Evolutionary conservation across 495 filamentous ascomycete genomes (phyloP).

Genomic region (Lentithecium fluviatile): DNA sequence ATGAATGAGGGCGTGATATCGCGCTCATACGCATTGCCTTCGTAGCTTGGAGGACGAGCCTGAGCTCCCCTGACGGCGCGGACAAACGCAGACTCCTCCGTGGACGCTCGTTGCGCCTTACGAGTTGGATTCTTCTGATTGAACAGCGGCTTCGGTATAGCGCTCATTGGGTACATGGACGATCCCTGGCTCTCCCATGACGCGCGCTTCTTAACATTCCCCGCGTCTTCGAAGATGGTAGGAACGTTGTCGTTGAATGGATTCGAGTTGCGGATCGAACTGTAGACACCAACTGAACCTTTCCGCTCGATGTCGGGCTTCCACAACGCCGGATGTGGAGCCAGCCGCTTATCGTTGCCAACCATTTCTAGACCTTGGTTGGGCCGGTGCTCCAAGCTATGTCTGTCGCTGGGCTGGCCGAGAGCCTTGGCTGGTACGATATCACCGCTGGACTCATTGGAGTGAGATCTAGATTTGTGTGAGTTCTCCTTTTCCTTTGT

Average conservation of each 20-base stretch:
- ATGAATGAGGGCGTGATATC: background rate
- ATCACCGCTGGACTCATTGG: no score
- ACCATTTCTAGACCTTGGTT: background rate
- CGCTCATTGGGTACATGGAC: background rate
- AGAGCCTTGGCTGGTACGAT: no score
- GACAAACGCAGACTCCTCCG: background rate
- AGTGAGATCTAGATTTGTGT: no score
- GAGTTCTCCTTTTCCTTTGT: no score
- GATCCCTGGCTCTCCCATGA: background rate
- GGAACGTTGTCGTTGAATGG: background rate
- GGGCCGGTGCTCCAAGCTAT: background rate
- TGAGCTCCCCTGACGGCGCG: background rate
- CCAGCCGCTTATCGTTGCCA: background rate
- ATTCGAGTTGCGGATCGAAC: conserved; percentile 1
- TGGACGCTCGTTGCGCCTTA: background rate
- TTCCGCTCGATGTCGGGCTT: background rate
- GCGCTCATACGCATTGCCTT: background rate
- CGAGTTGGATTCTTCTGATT: background rate
- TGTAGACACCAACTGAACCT: conserved; percentile 3
- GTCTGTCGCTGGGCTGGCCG: no score
- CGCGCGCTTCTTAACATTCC: background rate
- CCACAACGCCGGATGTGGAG: no score
- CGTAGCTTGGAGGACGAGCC: background rate
- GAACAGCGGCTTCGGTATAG: background rate
- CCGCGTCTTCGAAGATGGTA: background rate